Base-by-base conservation (phyloP, 306 rosid species). In the Trifolium dubium region DNA sequence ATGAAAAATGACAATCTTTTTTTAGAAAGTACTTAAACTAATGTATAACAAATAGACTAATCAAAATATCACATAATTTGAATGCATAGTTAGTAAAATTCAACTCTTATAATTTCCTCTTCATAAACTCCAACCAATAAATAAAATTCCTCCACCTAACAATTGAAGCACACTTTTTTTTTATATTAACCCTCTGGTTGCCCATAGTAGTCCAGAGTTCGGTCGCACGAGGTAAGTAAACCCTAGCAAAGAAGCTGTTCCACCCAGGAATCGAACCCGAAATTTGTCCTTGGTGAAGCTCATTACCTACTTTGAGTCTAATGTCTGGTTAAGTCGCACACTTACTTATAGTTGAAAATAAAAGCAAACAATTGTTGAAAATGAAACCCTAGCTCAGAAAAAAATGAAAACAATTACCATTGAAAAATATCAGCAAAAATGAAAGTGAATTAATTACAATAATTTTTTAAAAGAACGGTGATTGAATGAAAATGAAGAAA, bases 361-460 rank as follows among this genome's bases (percentile, higher is more conserved):
- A n/a, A n/a, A n/a, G n/a, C n/a, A n/a, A n/a, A n/a, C n/a, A n/a
- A n/a, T n/a, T n/a, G n/a, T n/a, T n/a, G n/a, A n/a, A 54, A 72
- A 7, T 14, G 31, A 75, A 64, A 53, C 31, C 79, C 72, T 49
- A 49, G 7, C 44, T 10, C 67, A 76, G 49, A 6, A 73, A 41
- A 11, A 68, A 74, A 51, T 31, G 41, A 32, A 62, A 37, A 43
- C 37, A 6, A 50, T 8, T 74, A 51, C 17, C 54, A 41, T n/a
- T 15, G 11, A 14, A 67, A 64, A 35, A 37, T 23, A 75, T 32
- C 23, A 43, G 23, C 40, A 37, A 39, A 74, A 76, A 5, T 29
- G 62, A 71, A 39, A 49, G 23, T 9, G 6, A 35, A 35, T 5
- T 35, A 35, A 35, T 35, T 35, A 35, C 40, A 1, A 35, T 0